phyloP scores from a whole-genome alignment of 2,329 filamentous ascomycete species.

The Pestalotiopsis sp. region DNA sequence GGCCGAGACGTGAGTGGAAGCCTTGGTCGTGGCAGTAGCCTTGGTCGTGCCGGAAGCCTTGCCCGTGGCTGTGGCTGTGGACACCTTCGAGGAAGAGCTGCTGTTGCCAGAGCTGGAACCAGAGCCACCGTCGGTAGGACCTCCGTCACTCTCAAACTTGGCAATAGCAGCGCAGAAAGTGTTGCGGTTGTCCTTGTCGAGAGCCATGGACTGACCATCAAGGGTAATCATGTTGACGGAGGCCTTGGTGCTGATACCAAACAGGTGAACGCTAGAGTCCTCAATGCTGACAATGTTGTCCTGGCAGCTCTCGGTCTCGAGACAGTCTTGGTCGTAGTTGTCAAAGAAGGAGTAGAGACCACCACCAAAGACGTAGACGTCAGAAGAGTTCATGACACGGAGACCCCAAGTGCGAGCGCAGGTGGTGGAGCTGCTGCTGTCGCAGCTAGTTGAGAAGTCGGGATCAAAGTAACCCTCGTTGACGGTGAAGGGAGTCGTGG shows the following conservation, averaged over 20 bases:
- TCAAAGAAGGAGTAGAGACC: conserved; percentile 84
- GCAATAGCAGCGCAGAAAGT: conserved; percentile 67
- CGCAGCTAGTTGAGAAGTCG: conserved; percentile 64
- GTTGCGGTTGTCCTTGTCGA: conserved; percentile 65
- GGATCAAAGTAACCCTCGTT: conserved; percentile 67
- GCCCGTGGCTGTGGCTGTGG: background rate
- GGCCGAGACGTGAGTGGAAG: background rate
- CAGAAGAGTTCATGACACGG: conserved; percentile 67
- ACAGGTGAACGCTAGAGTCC: conserved; percentile 64
- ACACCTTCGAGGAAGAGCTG: background rate
- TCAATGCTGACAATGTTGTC: conserved; percentile 77
- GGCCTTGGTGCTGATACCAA: conserved; percentile 75
- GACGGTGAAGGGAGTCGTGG: conserved; percentile 64
- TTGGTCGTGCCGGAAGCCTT: background rate
- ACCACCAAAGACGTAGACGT: conserved; percentile 71
- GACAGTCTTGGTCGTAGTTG: conserved; percentile 75
- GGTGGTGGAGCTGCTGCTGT: conserved; percentile 30
- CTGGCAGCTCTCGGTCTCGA: conserved; percentile 71
- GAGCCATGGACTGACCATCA: conserved; percentile 54
- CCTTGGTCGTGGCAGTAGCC: background rate
- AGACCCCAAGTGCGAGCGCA: conserved; percentile 81
- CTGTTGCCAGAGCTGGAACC: background rate
- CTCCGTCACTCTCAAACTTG: conserved; percentile 40
- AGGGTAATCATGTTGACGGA: conserved; percentile 72
- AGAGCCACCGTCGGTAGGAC: conserved; percentile 10